These are phyloP conservation scores for Coelastrella sp. DNA, from an alignment of 139 green algal species.

Conservation along the genomic window DNA sequence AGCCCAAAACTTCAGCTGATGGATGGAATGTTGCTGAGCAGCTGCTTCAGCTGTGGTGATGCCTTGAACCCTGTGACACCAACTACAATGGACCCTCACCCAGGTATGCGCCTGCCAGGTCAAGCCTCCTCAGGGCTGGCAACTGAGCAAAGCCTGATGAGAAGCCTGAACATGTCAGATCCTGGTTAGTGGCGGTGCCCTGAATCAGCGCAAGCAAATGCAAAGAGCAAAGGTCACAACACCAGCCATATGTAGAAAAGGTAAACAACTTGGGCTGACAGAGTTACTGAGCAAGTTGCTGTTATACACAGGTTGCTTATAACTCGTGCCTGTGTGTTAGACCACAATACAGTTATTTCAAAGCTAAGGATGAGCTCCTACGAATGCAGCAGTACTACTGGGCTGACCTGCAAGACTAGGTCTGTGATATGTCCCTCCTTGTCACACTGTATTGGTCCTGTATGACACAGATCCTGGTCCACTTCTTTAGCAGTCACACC, in stretches of 20 bases:
- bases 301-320: neutral
- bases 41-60: neutral
- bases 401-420: constrained; percentile 22
- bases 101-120: constrained; percentile 27
- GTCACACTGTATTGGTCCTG: constrained; percentile 30
- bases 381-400: neutral
- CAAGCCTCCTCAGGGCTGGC: neutral
- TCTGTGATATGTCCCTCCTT: constrained; percentile 36
- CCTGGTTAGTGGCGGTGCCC: neutral
- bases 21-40: neutral
- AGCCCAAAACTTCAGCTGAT: too few relatives aligned
- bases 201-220: neutral
- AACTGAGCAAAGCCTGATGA: constrained; percentile 26
- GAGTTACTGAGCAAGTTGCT: neutral
- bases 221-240: neutral
- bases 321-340: too few relatives aligned
- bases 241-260: neutral
- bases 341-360: too few relatives aligned
- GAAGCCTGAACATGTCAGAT: constrained; percentile 26
- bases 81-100: neutral
- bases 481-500: neutral
- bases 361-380: neutral
- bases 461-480: constrained; percentile 28
- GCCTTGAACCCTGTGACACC: neutral
- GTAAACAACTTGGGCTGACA: neutral